Base-by-base conservation (phyloP, 345 rosid species). In the Populus pruinosa region DNA sequence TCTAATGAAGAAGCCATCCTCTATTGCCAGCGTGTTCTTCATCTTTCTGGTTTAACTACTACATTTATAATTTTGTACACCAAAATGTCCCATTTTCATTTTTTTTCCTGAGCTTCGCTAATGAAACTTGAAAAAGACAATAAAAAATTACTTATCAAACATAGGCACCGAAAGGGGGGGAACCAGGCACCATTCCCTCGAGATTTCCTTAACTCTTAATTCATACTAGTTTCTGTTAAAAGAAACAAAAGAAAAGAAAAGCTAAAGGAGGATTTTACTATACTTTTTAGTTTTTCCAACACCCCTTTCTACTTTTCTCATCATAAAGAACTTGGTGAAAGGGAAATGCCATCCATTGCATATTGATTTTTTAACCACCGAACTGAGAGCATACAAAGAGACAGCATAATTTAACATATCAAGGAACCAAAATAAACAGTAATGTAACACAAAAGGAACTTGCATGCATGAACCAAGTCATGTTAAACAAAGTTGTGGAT, bases 241-340 rank as follows among this genome's bases (percentile, higher is more conserved):
- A 25, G 21, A 67, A 49, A 43, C 14, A 47, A 20, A 70, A 63
- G 18, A 47, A 20, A 70, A 63, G 18, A 4, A 0, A 72, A 18
- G 31, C 67, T 5, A 79, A 36, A n/a, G 62, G 61, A 36, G 66
- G 33, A 33, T 64, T 76, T 76, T 81, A 69, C 43, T 63, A 33
- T 29, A 38, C 25, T 65, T 63, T 75, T 36, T 7, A 17, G 12
- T 61, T 8, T 5, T 27, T 41, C 53, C 18, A 27, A 4, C 11
- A 21, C 13, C 25, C 35, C n/a, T 21, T 29, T 47, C 39, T 38
- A 27, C 74, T 68, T 67, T 50, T 62, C 7, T 8, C 70, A 38
- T 25, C 33, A 16, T 6, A 5, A 29, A 23, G 21, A 17, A 80
- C 72, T 70, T 53, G 64, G 31, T 50, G 68, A 53, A 9, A 71